Evolutionary conservation across 495 filamentous ascomycete species (phyloP).

Genomic region (Annulohypoxylon nitens): DNA sequence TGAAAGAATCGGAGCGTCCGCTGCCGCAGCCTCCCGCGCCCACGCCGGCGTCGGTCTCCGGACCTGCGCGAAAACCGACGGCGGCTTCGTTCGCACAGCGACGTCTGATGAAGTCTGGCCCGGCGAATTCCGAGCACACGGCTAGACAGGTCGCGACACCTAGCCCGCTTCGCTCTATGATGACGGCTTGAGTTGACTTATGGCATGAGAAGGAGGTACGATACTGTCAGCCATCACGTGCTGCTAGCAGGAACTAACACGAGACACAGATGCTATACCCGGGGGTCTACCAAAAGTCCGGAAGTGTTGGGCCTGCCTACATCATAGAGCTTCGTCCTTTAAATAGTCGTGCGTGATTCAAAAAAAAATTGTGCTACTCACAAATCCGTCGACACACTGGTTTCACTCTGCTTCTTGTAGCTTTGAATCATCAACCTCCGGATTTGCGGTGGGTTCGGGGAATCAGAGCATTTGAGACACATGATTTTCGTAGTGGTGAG

Average conservation of each 20-base stretch:
- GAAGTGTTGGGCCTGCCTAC: conserved; percentile 33
- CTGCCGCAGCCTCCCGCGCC: conserved; percentile 57
- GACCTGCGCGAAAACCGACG: conserved; percentile 56
- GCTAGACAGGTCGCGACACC: conserved; percentile 62
- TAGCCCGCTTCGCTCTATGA: conserved; percentile 71
- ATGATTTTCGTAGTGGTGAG: conserved; percentile 24
- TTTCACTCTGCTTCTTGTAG: conserved; percentile 39
- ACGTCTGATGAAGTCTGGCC: conserved; percentile 54
- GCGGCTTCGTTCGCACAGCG: conserved; percentile 50
- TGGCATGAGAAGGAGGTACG: conserved; percentile 47
- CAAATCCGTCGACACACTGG: conserved; percentile 26
- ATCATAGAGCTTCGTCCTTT: conserved; percentile 46
- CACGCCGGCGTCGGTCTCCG: conserved; percentile 53
- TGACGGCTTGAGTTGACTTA: conserved; percentile 66
- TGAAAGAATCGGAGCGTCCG: conserved; percentile 51
- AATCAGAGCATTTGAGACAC: conserved; percentile 19
- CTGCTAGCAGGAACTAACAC: conserved; percentile 39
- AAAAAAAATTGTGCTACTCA: conserved; percentile 16
- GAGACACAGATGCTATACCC: conserved; percentile 37
- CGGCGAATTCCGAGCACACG: conserved; percentile 55
- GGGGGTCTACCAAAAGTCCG: conserved; percentile 40
- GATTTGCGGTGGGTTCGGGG: conserved; percentile 20
- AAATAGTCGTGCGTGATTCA: conserved; percentile 22
- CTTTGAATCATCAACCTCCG: background rate
- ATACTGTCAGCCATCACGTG: background rate